These are phyloP conservation scores for Trifolium fragiferum DNA, from an alignment of 306 rosid species.

Conservation along the genomic window DNA sequence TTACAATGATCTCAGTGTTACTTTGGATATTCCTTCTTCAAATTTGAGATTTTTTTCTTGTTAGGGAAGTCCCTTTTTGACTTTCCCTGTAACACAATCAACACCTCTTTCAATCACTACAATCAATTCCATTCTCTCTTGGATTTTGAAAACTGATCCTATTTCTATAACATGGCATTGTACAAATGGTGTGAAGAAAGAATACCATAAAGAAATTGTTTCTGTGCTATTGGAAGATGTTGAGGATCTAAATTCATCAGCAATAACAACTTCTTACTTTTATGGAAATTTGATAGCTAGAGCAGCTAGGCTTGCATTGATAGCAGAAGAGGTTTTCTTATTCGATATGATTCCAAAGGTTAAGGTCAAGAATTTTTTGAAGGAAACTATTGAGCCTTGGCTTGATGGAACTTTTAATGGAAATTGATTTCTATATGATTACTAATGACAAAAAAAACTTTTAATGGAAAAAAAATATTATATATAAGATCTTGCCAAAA, in stretches of 20 bases:
- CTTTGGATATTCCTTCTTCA: conserved; percentile 74
- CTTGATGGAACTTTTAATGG: not conserved
- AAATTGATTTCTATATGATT: not conserved
- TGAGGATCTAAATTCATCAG: not conserved
- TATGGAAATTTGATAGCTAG: not conserved
- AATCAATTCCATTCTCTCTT: conserved; percentile 67
- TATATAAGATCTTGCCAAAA: too few relatives aligned
- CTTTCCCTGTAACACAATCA: conserved; percentile 32
- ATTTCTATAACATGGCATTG: conserved; percentile 53
- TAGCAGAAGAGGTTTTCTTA: not conserved
- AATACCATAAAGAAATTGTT: not conserved
- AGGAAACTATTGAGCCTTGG: conserved; percentile 11
- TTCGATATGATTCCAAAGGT: not conserved
- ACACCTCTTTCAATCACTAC: conserved; percentile 66
- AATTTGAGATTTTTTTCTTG: conserved; percentile 68
- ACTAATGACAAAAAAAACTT: not conserved
- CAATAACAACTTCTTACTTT: not conserved
- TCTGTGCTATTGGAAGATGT: not conserved
- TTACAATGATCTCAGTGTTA: conserved; percentile 70
- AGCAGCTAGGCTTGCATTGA: not conserved
- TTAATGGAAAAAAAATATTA: too few relatives aligned
- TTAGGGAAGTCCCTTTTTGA: conserved; percentile 70
- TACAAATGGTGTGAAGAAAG: not conserved
- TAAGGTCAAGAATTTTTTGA: not conserved
- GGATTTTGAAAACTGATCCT: conserved; percentile 56